Conservation (phyloP, 257 asterid species). For the Lithospermum erythrorhizon region DNA sequence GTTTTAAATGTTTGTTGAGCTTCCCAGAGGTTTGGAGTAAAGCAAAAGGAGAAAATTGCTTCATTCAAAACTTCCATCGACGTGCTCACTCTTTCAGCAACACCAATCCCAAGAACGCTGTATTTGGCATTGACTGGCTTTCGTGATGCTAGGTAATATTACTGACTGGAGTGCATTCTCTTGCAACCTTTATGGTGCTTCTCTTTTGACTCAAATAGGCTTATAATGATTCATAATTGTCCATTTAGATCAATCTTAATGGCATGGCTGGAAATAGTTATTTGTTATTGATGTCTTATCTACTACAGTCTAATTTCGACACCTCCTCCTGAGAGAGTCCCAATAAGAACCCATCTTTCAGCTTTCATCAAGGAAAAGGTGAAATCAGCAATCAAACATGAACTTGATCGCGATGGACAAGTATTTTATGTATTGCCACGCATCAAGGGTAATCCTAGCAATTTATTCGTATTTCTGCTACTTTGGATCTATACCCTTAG, state of each 20-base stretch:
- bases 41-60: constrained; percentile 96
- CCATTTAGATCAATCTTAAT: neutral
- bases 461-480: neutral
- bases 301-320: constrained; percentile 73
- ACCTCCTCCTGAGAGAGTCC: constrained; percentile 99
- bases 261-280: neutral
- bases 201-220: neutral
- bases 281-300: constrained; percentile 6
- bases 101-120: constrained; percentile 95
- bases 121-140: constrained; percentile 94
- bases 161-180: constrained; percentile 7
- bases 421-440: constrained; percentile 94
- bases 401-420: constrained; percentile 90
- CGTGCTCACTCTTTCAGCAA: constrained; percentile 95
- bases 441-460: constrained; percentile 55
- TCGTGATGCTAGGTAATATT: constrained; percentile 91
- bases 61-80: constrained; percentile 94
- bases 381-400: constrained; percentile 66
- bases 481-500: neutral
- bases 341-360: constrained; percentile 81
- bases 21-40: constrained; percentile 89
- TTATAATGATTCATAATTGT: neutral
- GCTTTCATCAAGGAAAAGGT: constrained; percentile 65
- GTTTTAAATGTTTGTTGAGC: constrained; percentile 16
- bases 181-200: constrained; percentile 4